Base-by-base conservation (phyloP, 495 filamentous ascomycete genomes). In the Daldinia caldariorum region DNA sequence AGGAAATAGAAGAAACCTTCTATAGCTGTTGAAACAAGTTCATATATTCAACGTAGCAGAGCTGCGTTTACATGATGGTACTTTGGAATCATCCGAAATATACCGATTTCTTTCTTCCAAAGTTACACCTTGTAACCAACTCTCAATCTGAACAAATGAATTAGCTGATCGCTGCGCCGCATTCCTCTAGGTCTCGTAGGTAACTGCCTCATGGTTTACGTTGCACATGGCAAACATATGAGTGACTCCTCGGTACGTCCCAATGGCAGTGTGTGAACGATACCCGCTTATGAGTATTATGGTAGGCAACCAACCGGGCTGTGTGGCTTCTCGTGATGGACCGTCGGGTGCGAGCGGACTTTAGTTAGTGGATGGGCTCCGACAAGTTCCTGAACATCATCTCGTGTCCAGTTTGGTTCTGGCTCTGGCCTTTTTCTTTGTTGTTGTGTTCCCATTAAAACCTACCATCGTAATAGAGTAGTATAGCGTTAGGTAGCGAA, bases 171-270 rank as follows among this genome's bases (percentile, higher is more conserved):
- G 65, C 65, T 49, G 49, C 64, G 61, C 60, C 59, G 41, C 64
- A 65, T 35, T 61, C 70, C 64, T 61, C 57, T 50, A 45, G 34
- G 51, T 61, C 50, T 69, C 37, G 49, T 64, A 53, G 20, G 57
- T 55, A 2, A 35, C 6, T 35, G 63, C 69, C 63, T 72, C 54
- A 59, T 37, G 61, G 53, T 54, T 61, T 34, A 53, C 54, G 64
- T 64, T 64, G 56, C 61, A 68, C 70, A 72, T 65, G 65, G 70
- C 56, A 68, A 65, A 64, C 57, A 58, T 32, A 47, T 65, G 56
- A 69, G 61, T 67, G 55, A 63, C 53, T 51, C 60, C 59, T 37
- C 26, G 26, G 13, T 53, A 58, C 64, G 53, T 65, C 65, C 37
- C 37, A 22, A 62, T 61, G 69, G 64, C 56, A 61, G 65, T 68